Conservation (phyloP, 208 protist species). For the Blastocrithidia nonstop region DNA sequence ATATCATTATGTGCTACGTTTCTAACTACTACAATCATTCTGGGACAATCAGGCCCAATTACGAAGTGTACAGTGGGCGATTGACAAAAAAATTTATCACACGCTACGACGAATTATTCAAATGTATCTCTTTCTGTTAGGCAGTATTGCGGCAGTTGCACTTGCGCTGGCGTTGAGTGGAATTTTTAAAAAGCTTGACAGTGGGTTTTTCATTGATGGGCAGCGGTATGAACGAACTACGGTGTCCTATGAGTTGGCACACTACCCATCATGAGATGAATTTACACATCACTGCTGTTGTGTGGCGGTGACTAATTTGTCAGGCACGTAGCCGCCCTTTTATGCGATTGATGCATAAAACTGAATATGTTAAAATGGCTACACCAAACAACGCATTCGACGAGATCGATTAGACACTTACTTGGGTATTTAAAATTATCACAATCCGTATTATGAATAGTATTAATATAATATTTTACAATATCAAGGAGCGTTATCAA, state of each 20-base stretch:
- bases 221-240: constrained; percentile 3
- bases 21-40: constrained; percentile 19
- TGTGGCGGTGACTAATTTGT: constrained; percentile 9
- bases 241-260: constrained; percentile 19
- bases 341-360: constrained; percentile 48
- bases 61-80: constrained; percentile 22
- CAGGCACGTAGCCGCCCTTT: constrained; percentile 17
- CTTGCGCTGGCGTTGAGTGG: constrained; percentile 25
- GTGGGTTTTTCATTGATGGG: constrained; percentile 18
- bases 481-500: too few relatives aligned
- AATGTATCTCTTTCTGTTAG: constrained; percentile 30
- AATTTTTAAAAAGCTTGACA: constrained; percentile 26
- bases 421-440: constrained; percentile 1
- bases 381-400: constrained; percentile 57
- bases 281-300: constrained; percentile 60
- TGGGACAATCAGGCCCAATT: constrained; percentile 21
- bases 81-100: constrained; percentile 32
- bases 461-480: too few relatives aligned
- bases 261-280: constrained; percentile 26
- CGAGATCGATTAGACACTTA: constrained; percentile 14
- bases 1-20: constrained; percentile 30
- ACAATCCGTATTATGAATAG: too few relatives aligned
- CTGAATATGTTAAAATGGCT: constrained; percentile 55
- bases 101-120: constrained; percentile 20
- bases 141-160: constrained; percentile 16